Evolutionary conservation across 202 grass and related monocot genomes (phyloP).

Genomic region (Elaeis oleifera): DNA sequence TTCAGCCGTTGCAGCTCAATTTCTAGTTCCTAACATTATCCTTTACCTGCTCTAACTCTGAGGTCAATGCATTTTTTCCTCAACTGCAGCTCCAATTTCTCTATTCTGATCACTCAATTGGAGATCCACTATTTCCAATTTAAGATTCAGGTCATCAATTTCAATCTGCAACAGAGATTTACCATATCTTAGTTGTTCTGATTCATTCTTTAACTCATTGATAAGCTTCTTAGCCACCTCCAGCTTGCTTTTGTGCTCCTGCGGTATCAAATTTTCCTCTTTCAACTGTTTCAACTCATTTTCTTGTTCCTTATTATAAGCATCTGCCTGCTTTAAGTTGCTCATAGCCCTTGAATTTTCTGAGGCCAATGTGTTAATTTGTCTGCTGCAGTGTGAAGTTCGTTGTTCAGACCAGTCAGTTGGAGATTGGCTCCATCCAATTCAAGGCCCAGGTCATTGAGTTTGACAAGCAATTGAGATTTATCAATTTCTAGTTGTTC

Average conservation of each 20-base stretch:
- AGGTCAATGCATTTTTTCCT: conserved; percentile 29
- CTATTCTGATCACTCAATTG: conserved; percentile 31
- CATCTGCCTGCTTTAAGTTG: conserved; percentile 33
- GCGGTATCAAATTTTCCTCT: background rate
- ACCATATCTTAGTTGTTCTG: conserved; percentile 28
- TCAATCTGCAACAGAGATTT: conserved; percentile 31
- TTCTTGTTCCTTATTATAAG: conserved; percentile 24
- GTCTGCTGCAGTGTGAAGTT: conserved; percentile 23
- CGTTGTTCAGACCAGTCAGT: conserved; percentile 16
- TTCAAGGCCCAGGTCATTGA: conserved; percentile 17
- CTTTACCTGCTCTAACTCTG: conserved; percentile 35
- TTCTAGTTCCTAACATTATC: conserved; percentile 34
- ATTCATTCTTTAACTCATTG: conserved; percentile 22
- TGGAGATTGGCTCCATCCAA: conserved; percentile 1
- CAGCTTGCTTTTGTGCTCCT: background rate
- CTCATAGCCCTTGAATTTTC: conserved; percentile 38
- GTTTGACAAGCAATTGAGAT: background rate
- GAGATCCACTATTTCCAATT: conserved; percentile 5
- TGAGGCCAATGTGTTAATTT: conserved; percentile 32
- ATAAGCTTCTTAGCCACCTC: conserved; percentile 24
- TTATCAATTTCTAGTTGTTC: conserved; percentile 16
- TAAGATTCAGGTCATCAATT: conserved; percentile 29
- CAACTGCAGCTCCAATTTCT: conserved; percentile 34
- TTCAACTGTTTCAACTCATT: conserved; percentile 22
- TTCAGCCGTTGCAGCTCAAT: conserved; percentile 29